Evolutionary conservation across 176 grass and related monocot species (phyloP).

Genomic region (Musa troglodytarum): DNA sequence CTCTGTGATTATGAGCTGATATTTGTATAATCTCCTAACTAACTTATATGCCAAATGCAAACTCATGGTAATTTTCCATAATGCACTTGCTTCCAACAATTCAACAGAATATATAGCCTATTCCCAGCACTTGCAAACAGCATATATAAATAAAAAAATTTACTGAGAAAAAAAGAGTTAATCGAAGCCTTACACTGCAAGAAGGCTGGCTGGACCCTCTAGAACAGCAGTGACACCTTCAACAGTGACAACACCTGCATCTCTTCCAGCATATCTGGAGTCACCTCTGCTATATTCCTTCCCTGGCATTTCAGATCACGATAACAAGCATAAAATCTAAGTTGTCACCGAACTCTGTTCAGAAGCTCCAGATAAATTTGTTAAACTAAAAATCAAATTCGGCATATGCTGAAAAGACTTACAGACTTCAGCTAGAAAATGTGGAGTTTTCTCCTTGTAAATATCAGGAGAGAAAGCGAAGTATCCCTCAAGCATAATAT

Average conservation of each 20-base stretch:
- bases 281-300: conserved; percentile 93
- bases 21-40: background rate
- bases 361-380: background rate
- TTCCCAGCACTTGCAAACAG: background rate
- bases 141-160: background rate
- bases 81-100: background rate
- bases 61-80: background rate
- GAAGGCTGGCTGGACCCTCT: conserved; percentile 75
- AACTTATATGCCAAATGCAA: background rate
- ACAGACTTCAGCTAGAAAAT: conserved; percentile 85
- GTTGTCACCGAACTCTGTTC: background rate
- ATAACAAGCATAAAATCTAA: background rate
- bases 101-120: background rate
- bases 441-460: conserved; percentile 47
- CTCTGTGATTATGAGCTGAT: too few species aligned
- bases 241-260: conserved; percentile 46
- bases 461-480: conserved; percentile 65
- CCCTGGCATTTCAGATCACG: conserved; percentile 38
- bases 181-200: conserved; percentile 26
- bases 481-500: conserved; percentile 70
- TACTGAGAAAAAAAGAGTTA: background rate
- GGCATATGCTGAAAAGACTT: conserved; percentile 15
- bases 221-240: conserved; percentile 76
- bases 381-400: background rate
- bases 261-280: conserved; percentile 77